These are phyloP conservation scores for Schizosaccharomyces pombe DNA, from an alignment of 805 yeast genomes.

Conservation along the genomic window ASM294v3 CU329670.1:3225001-3225500, in stretches of 20 bases:
- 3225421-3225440: slow-evolving; percentile 66
- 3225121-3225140: slow-evolving; percentile 45
- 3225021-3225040: not conserved
- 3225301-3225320: slow-evolving; percentile 39
- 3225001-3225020: not conserved
- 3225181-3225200: slow-evolving; percentile 10
- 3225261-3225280: slow-evolving; percentile 15
- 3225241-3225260: slow-evolving; percentile 6
- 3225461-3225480: slow-evolving; percentile 33
- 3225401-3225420: slow-evolving; percentile 42
- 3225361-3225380: slow-evolving; percentile 31
- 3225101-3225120: slow-evolving; percentile 62
- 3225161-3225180: slow-evolving; percentile 8
- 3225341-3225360: slow-evolving; percentile 73
- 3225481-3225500: slow-evolving; percentile 16
- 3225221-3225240: slow-evolving; percentile 1
- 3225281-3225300: slow-evolving; percentile 28
- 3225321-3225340: slow-evolving; percentile 63
- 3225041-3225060: slow-evolving; percentile 26
- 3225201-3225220: slow-evolving; percentile 4
- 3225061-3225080: slow-evolving; percentile 34
- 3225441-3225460: slow-evolving; percentile 55
- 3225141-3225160: slow-evolving; percentile 26
- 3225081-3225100: slow-evolving; percentile 38
- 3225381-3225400: slow-evolving; percentile 53